Evolutionary conservation across 352 stramenopile species (phyloP).

Genomic region (Pythium insidiosum): DNA sequence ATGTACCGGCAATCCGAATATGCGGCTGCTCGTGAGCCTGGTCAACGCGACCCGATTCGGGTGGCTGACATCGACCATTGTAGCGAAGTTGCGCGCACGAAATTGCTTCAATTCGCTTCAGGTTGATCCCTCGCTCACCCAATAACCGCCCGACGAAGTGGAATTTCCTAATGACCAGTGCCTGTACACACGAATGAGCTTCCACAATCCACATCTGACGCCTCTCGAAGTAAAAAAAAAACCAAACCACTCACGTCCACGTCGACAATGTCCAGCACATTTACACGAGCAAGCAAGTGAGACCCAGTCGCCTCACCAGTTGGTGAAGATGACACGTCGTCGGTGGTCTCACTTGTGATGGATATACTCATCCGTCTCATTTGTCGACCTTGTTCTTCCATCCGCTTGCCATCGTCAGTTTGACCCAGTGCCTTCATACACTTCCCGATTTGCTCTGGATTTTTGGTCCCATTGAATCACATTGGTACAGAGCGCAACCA

Average conservation of each 20-base stretch:
- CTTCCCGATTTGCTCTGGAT: slow-evolving; percentile 75
- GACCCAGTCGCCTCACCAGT: slow-evolving; percentile 1
- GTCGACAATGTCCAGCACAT: slow-evolving; percentile 23
- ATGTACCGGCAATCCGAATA: slow-evolving; percentile 44
- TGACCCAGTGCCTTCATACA: slow-evolving; percentile 49
- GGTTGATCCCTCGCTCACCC: slow-evolving; percentile 47
- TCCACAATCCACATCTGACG: neutral
- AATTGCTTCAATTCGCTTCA: slow-evolving; percentile 53
- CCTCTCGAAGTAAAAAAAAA: neutral
- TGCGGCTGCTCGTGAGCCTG: slow-evolving; percentile 24
- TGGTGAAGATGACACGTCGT: neutral
- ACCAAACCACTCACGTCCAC: slow-evolving; percentile 12
- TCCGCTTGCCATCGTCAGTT: slow-evolving; percentile 43
- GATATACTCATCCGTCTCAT: slow-evolving; percentile 56
- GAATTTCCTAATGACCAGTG: slow-evolving; percentile 45
- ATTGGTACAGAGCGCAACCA: neutral
- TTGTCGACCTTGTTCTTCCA: slow-evolving; percentile 46
- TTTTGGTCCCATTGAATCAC: neutral
- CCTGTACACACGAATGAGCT: slow-evolving; percentile 6
- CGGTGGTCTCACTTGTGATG: slow-evolving; percentile 3
- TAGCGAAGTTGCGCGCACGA: slow-evolving; percentile 49
- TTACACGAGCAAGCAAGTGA: slow-evolving; percentile 18
- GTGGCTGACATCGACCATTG: slow-evolving; percentile 27
- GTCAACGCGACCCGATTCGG: slow-evolving; percentile 12
- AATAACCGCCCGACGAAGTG: slow-evolving; percentile 55